Conservation (phyloP, 768 basidiomycete genomes). For the Leccinum boreale region DNA sequence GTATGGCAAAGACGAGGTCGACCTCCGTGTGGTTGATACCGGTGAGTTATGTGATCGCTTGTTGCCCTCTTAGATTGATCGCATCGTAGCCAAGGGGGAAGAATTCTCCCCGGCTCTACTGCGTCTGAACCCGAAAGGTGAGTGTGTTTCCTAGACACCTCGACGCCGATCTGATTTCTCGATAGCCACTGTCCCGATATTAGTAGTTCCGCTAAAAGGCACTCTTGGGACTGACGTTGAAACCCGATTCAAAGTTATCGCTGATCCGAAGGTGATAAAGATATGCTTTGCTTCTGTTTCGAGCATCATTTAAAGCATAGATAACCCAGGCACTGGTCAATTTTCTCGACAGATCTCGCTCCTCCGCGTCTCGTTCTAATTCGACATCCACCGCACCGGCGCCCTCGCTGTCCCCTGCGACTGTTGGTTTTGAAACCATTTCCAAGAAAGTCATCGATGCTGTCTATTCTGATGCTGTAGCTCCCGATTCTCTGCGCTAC, state of each 20-base stretch:
- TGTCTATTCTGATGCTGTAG: slow-evolving; percentile 58
- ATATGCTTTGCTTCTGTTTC: not conserved
- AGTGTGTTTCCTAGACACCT: not conserved
- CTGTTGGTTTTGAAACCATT: slow-evolving; percentile 55
- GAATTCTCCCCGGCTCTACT: slow-evolving; percentile 74
- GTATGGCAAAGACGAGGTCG: slow-evolving; percentile 73
- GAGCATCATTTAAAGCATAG: not conserved
- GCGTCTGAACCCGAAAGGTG: slow-evolving; percentile 76
- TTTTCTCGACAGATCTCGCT: slow-evolving; percentile 83
- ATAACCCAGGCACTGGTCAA: slow-evolving; percentile 61
- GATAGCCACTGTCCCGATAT: slow-evolving; percentile 75
- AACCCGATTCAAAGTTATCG: slow-evolving; percentile 76
- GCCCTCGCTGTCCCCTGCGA: slow-evolving; percentile 74
- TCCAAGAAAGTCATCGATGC: slow-evolving; percentile 39
- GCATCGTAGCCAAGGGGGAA: slow-evolving; percentile 67
- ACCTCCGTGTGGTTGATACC: slow-evolving; percentile 65
- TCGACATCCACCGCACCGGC: slow-evolving; percentile 73
- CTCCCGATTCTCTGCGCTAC: slow-evolving; percentile 59
- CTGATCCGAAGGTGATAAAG: slow-evolving; percentile 57
- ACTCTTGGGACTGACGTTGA: slow-evolving; percentile 68
- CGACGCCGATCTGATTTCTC: slow-evolving; percentile 1
- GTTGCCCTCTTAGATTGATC: not conserved
- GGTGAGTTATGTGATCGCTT: slow-evolving; percentile 32
- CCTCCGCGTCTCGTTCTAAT: slow-evolving; percentile 59
- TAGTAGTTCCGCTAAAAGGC: slow-evolving; percentile 80